phyloP scores from a whole-genome alignment of 177 flowering plant species.

The Tripterygium wilfordii region DNA sequence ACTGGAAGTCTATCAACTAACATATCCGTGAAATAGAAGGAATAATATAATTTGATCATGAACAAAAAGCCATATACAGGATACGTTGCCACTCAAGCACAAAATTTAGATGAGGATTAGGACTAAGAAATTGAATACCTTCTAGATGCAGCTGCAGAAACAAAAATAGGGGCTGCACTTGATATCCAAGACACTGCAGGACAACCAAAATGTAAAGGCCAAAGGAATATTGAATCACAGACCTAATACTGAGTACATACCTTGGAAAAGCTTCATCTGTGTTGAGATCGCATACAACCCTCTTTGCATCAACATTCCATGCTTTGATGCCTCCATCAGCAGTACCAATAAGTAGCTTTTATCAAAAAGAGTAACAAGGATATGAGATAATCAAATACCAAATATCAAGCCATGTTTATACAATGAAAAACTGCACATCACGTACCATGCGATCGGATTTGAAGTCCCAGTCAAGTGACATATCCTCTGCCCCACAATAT shows the following conservation, averaged over 20 bases:
- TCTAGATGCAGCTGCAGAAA: constrained; percentile 90
- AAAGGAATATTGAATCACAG: not conserved
- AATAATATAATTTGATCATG: not conserved
- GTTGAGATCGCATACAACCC: constrained; percentile 94
- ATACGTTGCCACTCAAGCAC: too few relatives aligned
- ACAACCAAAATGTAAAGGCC: constrained; percentile 8
- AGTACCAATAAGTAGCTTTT: constrained; percentile 94
- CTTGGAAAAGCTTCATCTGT: constrained; percentile 74
- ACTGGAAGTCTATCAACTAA: too few relatives aligned
- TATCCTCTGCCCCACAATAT: constrained; percentile 87
- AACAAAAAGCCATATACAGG: too few relatives aligned
- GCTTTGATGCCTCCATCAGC: constrained; percentile 94
- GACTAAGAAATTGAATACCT: constrained; percentile 35
- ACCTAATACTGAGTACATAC: constrained; percentile 22
- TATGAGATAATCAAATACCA: not conserved
- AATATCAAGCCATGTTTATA: constrained; percentile 1
- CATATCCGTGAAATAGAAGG: too few relatives aligned
- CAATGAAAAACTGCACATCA: not conserved
- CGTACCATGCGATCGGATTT: constrained; percentile 92
- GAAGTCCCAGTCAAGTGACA: constrained; percentile 97
- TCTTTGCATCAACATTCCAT: constrained; percentile 99
- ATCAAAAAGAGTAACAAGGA: constrained; percentile 26
- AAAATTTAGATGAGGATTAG: too few relatives aligned
- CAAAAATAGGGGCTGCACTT: constrained; percentile 98
- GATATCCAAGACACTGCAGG: constrained; percentile 78